Percentiles rank a stretch among this genome's conserved stretches.
These are phyloP conservation scores for Torulaspora franciscae DNA, from an alignment of 805 yeast genomes.

Conservation along the genomic window DNA sequence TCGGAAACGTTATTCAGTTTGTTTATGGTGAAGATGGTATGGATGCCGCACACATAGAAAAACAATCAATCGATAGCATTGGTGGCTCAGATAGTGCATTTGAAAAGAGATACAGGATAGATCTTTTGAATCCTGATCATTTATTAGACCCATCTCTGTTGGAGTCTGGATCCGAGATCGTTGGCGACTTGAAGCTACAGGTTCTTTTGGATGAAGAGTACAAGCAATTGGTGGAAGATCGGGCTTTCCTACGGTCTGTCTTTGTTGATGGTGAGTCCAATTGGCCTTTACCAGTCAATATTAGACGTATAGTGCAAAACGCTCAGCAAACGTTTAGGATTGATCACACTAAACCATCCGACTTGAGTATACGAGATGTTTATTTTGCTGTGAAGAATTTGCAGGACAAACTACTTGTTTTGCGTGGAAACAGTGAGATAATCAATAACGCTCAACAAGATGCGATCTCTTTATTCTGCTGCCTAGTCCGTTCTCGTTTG, in stretches of 20 bases:
- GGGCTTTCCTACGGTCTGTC: slow-evolving; percentile 73
- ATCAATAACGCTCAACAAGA: slow-evolving; percentile 83
- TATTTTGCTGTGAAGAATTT: slow-evolving; percentile 66
- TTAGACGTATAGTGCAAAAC: slow-evolving; percentile 93
- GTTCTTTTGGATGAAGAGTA: slow-evolving; percentile 77
- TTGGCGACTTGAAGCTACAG: slow-evolving; percentile 85
- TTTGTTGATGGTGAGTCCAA: slow-evolving; percentile 91
- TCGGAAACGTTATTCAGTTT: slow-evolving; percentile 94
- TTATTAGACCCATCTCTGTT: slow-evolving; percentile 66
- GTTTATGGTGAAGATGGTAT: slow-evolving; percentile 98
- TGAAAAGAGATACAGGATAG: slow-evolving; percentile 79
- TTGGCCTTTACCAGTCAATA: slow-evolving; percentile 97
- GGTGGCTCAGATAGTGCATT: slow-evolving; percentile 87
- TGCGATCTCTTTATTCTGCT: slow-evolving; percentile 85
- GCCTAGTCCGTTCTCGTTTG: slow-evolving; percentile 86
- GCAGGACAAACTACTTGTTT: slow-evolving; percentile 61
- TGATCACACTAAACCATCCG: slow-evolving; percentile 86
- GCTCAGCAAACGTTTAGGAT: slow-evolving; percentile 96
- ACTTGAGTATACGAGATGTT: slow-evolving; percentile 78
- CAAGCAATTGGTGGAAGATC: slow-evolving; percentile 68
- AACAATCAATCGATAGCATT: slow-evolving; percentile 90
- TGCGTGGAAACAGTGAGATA: slow-evolving; percentile 75
- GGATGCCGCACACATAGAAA: slow-evolving; percentile 97
- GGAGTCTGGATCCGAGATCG: slow-evolving; percentile 85
- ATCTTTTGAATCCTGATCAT: slow-evolving; percentile 64